Evolutionary conservation across 129 eudicot species (phyloP).

Genomic region (Oenanthe sinensis): DNA sequence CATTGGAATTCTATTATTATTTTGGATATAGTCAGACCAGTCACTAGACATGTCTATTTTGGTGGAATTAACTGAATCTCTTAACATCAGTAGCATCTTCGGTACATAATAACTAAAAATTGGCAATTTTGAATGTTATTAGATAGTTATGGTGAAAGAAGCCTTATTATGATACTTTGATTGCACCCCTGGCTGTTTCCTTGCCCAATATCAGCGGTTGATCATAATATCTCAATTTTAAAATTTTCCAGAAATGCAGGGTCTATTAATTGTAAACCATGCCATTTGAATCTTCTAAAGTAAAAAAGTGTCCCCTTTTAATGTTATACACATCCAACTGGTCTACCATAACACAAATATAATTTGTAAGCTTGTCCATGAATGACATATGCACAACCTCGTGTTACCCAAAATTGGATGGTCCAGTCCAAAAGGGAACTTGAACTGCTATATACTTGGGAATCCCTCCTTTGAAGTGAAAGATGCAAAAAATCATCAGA

Average conservation of each 20-base stretch:
- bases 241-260: background rate
- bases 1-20: background rate
- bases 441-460: background rate
- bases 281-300: background rate
- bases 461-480: too few species aligned
- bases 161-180: background rate
- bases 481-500: too few species aligned
- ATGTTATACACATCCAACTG: background rate
- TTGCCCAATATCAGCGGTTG: background rate
- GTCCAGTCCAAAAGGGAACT: background rate
- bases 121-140: background rate
- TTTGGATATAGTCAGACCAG: background rate
- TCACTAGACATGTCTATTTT: background rate
- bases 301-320: background rate
- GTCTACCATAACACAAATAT: background rate
- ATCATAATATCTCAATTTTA: background rate
- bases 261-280: background rate
- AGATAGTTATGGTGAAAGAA: background rate
- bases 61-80: background rate
- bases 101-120: background rate
- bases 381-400: background rate
- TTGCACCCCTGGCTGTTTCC: background rate
- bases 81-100: background rate
- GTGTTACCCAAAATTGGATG: background rate
- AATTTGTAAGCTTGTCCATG: background rate